These are phyloP conservation scores for Metschnikowia lochheadii DNA, from an alignment of 805 yeast species.

Conservation along the genomic window DNA sequence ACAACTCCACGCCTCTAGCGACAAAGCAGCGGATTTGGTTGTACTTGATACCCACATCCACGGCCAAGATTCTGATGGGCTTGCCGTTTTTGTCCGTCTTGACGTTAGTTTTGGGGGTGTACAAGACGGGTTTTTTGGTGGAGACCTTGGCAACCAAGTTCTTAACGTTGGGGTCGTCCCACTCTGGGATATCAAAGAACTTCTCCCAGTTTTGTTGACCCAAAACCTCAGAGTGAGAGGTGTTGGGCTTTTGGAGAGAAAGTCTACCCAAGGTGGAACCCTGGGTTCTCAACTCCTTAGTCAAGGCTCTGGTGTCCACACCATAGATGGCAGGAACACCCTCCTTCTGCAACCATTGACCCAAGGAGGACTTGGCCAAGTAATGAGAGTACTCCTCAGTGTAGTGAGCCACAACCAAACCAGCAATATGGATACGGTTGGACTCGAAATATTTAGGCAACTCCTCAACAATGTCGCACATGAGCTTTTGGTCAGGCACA, in stretches of 20 bases:
- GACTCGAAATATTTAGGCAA: slow-evolving; percentile 94
- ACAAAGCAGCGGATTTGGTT: slow-evolving; percentile 97
- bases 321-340: slow-evolving; percentile 96
- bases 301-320: slow-evolving; percentile 92
- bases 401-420: slow-evolving; percentile 93
- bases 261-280: slow-evolving; percentile 95
- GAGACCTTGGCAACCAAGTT: slow-evolving; percentile 93
- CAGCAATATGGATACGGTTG: slow-evolving; percentile 88
- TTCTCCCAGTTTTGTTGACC: slow-evolving; percentile 50
- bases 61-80: slow-evolving; percentile 75
- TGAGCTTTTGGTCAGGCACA: slow-evolving; percentile 81
- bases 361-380: slow-evolving; percentile 88
- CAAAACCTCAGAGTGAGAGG: slow-evolving; percentile 30
- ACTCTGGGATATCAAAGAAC: slow-evolving; percentile 72
- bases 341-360: slow-evolving; percentile 88
- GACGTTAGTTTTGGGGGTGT: slow-evolving; percentile 59
- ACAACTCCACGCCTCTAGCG: slow-evolving; percentile 90
- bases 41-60: slow-evolving; percentile 97
- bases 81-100: slow-evolving; percentile 67
- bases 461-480: slow-evolving; percentile 68
- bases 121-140: slow-evolving; percentile 66
- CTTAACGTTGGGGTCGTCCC: slow-evolving; percentile 88
- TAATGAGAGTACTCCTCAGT: slow-evolving; percentile 94
- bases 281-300: slow-evolving; percentile 85
- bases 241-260: slow-evolving; percentile 49